Base-by-base conservation (phyloP, 148 eudicot species). In the Spergularia marina region DNA sequence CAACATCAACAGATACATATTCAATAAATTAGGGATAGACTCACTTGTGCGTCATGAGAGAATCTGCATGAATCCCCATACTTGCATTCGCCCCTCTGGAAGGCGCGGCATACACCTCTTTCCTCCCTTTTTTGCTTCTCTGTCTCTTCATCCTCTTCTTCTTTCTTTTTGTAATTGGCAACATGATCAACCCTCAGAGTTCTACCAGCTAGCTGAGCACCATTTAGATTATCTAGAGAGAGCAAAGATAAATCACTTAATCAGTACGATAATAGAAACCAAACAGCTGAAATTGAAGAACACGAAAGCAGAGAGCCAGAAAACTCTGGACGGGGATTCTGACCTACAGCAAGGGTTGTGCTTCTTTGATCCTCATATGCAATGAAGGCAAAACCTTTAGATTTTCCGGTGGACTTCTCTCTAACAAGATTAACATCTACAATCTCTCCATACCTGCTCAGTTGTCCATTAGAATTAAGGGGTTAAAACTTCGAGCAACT, bases 281-380 rank as follows among this genome's bases (percentile, higher is more conserved):
- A 17, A 53, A 25, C 0, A 76, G 56, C 72, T 62, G 47, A 72
- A 65, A 58, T 18, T 6, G 7, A 80, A 56, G 14, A 76, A 40
- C 67, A 44, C 53, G 23, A 65, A 65, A 64, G 61, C 20, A 1
- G 51, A 16, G 64, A 44, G 58, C 4, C 13, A 54, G 12, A 49
- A 39, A 39, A 39, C 49, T 39, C 34, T 20, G 17, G 10, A 20
- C 23, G 53, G 63, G 68, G 64, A 58, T 73, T 63, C 91, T 72
- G 69, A 93, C 98, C 98, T 53, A 95, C 98, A 61, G 98, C 97
- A 51, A 95, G 90, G 80, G 71, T 92, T 76, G 98, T 95, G 73
- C 98, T 95, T 79, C 98, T 87, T 71, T 90, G 98, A 85, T 95
- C 97, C 83, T 92, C 98, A 71, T 90, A 95, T 9, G 98, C 98